These are phyloP conservation scores for Plenodomus lindquistii DNA, from an alignment of 2,329 filamentous ascomycete species.

Conservation along the genomic window DNA sequence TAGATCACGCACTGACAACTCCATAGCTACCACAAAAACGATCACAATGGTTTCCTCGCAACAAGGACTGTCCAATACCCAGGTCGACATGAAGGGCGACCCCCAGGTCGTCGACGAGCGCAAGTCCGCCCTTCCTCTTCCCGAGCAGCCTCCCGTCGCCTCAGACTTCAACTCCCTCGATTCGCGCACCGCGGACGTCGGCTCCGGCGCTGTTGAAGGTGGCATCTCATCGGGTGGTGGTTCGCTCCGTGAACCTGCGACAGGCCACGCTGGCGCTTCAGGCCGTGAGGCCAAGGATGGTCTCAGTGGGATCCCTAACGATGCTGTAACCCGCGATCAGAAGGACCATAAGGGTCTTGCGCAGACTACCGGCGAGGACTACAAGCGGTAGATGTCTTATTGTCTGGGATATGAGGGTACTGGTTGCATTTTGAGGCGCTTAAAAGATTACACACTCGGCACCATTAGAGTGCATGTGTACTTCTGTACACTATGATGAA, in stretches of 20 bases:
- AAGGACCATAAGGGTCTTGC: slow-evolving; percentile 47
- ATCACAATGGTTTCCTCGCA: slow-evolving; percentile 29
- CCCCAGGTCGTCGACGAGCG: slow-evolving; percentile 65
- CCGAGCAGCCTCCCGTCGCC: slow-evolving; percentile 74
- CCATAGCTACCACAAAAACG: slow-evolving; percentile 5
- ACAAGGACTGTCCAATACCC: slow-evolving; percentile 27
- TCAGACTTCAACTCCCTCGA: slow-evolving; percentile 80
- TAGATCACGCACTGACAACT: background rate
- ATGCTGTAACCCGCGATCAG: slow-evolving; percentile 58
- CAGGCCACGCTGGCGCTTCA: slow-evolving; percentile 59
- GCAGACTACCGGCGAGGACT: slow-evolving; percentile 49
- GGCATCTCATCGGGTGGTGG: slow-evolving; percentile 54
- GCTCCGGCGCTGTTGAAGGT: slow-evolving; percentile 59
- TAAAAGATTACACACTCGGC: background rate
- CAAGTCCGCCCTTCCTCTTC: slow-evolving; percentile 75
- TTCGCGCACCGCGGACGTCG: slow-evolving; percentile 69
- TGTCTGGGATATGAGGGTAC: slow-evolving; percentile 3
- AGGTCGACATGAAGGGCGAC: slow-evolving; percentile 33
- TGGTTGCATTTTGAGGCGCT: slow-evolving; percentile 3
- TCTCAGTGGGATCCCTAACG: slow-evolving; percentile 60
- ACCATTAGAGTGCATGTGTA: background rate
- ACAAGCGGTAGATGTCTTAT: slow-evolving; percentile 17
- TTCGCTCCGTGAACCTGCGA: slow-evolving; percentile 50
- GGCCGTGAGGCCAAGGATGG: slow-evolving; percentile 66
- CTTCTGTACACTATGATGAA: slow-evolving; percentile 7